phyloP scores from a whole-genome alignment of 140 eudicot species.

The Ambrosia hybrid region DNA sequence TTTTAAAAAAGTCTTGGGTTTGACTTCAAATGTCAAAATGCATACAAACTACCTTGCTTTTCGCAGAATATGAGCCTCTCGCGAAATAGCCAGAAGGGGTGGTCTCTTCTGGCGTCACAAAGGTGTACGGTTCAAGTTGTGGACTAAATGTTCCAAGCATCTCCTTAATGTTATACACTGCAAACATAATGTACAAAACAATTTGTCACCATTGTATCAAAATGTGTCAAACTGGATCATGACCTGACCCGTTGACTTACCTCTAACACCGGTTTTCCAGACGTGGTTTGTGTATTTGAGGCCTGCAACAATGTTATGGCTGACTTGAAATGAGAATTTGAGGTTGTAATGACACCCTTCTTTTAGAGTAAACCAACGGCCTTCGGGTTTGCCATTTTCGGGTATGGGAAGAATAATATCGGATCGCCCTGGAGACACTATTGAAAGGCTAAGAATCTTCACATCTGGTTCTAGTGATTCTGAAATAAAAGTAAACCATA shows the following conservation, averaged over 20 bases:
- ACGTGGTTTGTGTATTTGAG: constrained; percentile 66
- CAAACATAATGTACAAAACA: constrained; percentile 18
- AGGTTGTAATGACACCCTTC: constrained; percentile 65
- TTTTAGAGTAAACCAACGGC: constrained; percentile 67
- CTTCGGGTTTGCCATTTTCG: constrained; percentile 55
- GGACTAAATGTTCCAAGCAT: constrained; percentile 84
- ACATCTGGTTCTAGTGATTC: constrained; percentile 64
- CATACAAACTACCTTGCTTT: constrained; percentile 64
- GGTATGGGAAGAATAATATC: constrained; percentile 61
- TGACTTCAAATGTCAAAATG: constrained; percentile 24
- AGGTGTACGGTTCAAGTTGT: constrained; percentile 50
- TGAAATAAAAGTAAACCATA: constrained; percentile 23
- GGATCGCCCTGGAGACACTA: constrained; percentile 52
- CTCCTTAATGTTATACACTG: constrained; percentile 57
- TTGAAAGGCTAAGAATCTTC: constrained; percentile 60
- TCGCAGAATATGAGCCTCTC: constrained; percentile 63
- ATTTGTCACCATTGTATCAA: constrained; percentile 14
- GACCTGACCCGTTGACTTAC: constrained; percentile 28
- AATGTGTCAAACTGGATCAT: background rate
- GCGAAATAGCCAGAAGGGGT: constrained; percentile 74
- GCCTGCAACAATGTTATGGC: constrained; percentile 66
- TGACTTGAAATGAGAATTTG: constrained; percentile 59
- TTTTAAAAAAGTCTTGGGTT: background rate
- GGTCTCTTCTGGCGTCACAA: constrained; percentile 60
- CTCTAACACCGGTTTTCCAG: constrained; percentile 77